phyloP scores from a whole-genome alignment of 371 early-diverging fungal genomes.

The Mucor velutinosus region DNA sequence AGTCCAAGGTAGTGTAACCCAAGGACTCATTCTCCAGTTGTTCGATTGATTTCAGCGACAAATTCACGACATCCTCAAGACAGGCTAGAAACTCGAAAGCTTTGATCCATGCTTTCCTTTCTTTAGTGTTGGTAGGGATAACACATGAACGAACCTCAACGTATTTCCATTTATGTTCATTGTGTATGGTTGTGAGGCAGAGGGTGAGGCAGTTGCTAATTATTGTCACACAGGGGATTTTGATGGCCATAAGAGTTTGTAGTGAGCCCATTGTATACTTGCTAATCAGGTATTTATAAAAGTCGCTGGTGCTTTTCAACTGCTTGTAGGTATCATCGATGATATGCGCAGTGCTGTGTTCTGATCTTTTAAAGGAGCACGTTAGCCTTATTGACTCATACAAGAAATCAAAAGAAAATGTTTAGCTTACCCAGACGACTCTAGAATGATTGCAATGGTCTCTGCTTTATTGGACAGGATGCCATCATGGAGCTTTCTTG shows the following conservation, averaged over 20 bases:
- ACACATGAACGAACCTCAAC: constrained; percentile 9
- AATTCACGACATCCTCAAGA: constrained; percentile 4
- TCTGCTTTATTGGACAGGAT: constrained; percentile 12
- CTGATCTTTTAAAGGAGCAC: constrained; percentile 7
- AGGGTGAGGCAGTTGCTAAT: not conserved
- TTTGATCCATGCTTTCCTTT: constrained; percentile 12
- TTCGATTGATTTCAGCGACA: not conserved
- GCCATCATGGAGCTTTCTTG: not conserved
- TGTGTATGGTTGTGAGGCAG: constrained; percentile 2
- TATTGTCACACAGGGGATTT: constrained; percentile 7
- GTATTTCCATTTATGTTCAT: constrained; percentile 6
- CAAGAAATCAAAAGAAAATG: not conserved
- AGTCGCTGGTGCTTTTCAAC: constrained; percentile 11
- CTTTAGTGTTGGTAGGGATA: constrained; percentile 8
- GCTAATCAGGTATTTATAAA: constrained; percentile 2
- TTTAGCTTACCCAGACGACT: constrained; percentile 14
- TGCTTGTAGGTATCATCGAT: constrained; percentile 20
- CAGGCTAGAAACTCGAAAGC: constrained; percentile 7
- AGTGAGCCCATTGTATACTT: constrained; percentile 15
- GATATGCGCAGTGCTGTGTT: not conserved
- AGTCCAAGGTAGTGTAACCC: constrained; percentile 1
- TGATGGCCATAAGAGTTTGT: not conserved
- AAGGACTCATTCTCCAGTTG: constrained; percentile 9
- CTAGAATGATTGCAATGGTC: constrained; percentile 8
- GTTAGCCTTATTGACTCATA: not conserved